Evolutionary conservation across 1,284 basidiomycete species (phyloP).

Genomic region (Heterobasidion parviporum): DNA sequence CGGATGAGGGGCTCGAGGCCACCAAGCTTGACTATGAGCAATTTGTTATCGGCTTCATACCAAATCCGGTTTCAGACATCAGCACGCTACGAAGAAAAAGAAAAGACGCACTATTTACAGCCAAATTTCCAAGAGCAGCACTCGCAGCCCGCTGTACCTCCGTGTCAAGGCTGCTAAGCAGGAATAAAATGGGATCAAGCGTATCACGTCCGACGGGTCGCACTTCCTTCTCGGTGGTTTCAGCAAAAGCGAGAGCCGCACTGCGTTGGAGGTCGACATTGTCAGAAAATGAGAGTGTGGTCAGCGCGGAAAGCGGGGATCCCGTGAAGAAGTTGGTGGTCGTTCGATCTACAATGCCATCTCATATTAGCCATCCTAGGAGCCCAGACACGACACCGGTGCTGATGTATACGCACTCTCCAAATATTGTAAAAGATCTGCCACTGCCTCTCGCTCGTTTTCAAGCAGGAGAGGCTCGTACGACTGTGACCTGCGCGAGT

Average conservation of each 20-base stretch:
- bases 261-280: constrained; percentile 99
- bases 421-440: constrained; percentile 94
- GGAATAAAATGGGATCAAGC: constrained; percentile 95
- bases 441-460: constrained; percentile 98
- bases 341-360: constrained; percentile 64
- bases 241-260: constrained; percentile 96
- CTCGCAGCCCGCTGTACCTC: constrained; percentile 98
- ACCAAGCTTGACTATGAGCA: constrained; percentile 96
- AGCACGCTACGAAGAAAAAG: constrained; percentile 4
- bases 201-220: constrained; percentile 95
- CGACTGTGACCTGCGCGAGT: constrained; percentile 71
- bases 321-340: constrained; percentile 96
- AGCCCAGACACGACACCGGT: background rate
- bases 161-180: constrained; percentile 95
- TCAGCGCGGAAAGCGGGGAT: constrained; percentile 87
- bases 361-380: constrained; percentile 9
- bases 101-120: constrained; percentile 86
- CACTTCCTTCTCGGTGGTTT: constrained; percentile 99
- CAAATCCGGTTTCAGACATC: constrained; percentile 8
- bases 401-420: constrained; percentile 65
- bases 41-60: constrained; percentile 88
- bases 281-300: constrained; percentile 97
- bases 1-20: constrained; percentile 97
- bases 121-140: constrained; percentile 97
- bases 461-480: constrained; percentile 94